A percentile compares a stretch with the other conserved stretches of the same genome.
phyloP scores from a whole-genome alignment of 208 protist genomes.

The Leishmania tarentolae region DNA sequence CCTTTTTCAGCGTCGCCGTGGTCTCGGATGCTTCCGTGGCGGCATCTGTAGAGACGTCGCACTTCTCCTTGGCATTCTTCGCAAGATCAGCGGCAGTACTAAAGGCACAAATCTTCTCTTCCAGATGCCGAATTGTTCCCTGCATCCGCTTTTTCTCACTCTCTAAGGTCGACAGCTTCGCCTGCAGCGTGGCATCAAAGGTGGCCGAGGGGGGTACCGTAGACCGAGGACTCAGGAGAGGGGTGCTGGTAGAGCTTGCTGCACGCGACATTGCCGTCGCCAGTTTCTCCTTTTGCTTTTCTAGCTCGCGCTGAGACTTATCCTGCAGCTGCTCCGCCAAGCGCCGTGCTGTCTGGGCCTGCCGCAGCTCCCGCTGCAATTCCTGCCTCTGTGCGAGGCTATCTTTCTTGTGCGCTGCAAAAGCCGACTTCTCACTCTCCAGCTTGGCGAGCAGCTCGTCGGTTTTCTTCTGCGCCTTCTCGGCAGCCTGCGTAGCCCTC shows the following conservation, averaged over 20 bases:
- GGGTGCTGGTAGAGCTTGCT: constrained; percentile 6
- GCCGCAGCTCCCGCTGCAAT: constrained; percentile 20
- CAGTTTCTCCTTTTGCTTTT: constrained; percentile 17
- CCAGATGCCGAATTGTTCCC: constrained; percentile 18
- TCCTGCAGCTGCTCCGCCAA: constrained; percentile 17
- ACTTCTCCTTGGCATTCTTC: neutral
- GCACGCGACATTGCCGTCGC: neutral
- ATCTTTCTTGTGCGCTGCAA: constrained; percentile 9
- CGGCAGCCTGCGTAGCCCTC: constrained; percentile 6
- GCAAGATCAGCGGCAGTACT: constrained; percentile 4
- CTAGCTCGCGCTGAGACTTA: constrained; percentile 28
- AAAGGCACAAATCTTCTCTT: constrained; percentile 5
- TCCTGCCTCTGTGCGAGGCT: neutral
- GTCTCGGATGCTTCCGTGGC: neutral
- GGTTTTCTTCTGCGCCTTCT: constrained; percentile 8
- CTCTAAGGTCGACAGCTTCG: constrained; percentile 10
- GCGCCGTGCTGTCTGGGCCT: constrained; percentile 8
- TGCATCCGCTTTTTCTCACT: constrained; percentile 11
- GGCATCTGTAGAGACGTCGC: neutral
- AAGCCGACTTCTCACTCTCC: constrained; percentile 21
- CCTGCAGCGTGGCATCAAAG: neutral
- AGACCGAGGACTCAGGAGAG: constrained; percentile 7
- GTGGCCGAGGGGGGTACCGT: neutral
- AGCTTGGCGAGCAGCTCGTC: constrained; percentile 17
- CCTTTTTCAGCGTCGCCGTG: neutral